These are phyloP conservation scores for Paramecium octaurelia DNA, from an alignment of 73 alveolate species.

Conservation along the genomic window DNA sequence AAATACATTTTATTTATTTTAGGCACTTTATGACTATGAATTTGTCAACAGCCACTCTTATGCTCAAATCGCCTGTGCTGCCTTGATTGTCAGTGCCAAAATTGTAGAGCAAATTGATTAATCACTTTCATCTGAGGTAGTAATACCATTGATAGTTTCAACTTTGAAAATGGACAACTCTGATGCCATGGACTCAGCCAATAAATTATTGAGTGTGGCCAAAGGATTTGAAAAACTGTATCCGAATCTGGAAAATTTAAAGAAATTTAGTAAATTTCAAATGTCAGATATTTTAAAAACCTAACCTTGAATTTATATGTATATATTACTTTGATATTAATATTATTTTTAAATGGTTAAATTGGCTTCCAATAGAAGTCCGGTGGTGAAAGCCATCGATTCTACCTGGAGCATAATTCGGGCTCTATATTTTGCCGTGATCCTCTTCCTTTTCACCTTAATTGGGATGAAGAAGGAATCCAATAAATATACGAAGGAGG, in stretches of 20 bases:
- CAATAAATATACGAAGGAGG: not conserved
- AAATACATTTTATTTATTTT: not conserved
- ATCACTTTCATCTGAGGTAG: slow-evolving; percentile 27
- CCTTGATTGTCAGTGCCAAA: not conserved
- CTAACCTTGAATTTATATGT: not conserved
- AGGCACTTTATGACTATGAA: slow-evolving; percentile 46
- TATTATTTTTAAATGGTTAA: not conserved
- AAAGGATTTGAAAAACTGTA: slow-evolving; percentile 51
- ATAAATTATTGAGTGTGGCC: slow-evolving; percentile 26
- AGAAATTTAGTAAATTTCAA: slow-evolving; percentile 34
- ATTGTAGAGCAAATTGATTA: slow-evolving; percentile 51
- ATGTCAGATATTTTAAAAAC: not conserved
- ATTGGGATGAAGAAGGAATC: not conserved
- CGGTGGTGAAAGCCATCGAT: not conserved
- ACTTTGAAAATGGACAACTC: slow-evolving; percentile 23
- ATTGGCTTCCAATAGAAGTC: not conserved
- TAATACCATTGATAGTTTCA: slow-evolving; percentile 32
- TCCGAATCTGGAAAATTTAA: slow-evolving; percentile 56
- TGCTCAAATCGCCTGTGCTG: slow-evolving; percentile 47
- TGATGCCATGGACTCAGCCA: slow-evolving; percentile 38
- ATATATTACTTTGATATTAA: not conserved
- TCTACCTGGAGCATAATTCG: not conserved
- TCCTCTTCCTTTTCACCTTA: not conserved
- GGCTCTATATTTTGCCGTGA: not conserved
- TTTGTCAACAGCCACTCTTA: not conserved